Conservation (phyloP, 2,329 filamentous ascomycete genomes). For the Sphaerulina musiva region DNA sequence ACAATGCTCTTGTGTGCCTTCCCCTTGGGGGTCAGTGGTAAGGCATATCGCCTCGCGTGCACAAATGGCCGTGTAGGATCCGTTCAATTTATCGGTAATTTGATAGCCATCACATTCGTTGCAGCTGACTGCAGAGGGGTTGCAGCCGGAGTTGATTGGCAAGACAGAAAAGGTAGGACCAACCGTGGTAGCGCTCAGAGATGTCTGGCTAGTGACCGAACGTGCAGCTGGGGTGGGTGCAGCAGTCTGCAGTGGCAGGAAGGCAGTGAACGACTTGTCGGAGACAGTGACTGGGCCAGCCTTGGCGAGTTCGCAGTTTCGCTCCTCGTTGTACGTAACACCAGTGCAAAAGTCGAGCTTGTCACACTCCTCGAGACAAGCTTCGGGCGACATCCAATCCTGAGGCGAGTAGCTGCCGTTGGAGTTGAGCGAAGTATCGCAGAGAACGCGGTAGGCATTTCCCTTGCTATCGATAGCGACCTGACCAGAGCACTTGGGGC, state of each 20-base stretch:
- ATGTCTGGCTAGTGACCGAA: background rate
- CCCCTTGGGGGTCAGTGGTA: slow-evolving; percentile 12
- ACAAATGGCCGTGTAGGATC: slow-evolving; percentile 24
- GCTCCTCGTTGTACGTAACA: slow-evolving; percentile 21
- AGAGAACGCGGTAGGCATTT: slow-evolving; percentile 16
- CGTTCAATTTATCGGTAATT: slow-evolving; percentile 23
- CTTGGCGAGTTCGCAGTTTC: slow-evolving; percentile 25
- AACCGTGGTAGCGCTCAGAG: slow-evolving; percentile 5
- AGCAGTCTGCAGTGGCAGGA: slow-evolving; percentile 21
- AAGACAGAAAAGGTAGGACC: slow-evolving; percentile 17
- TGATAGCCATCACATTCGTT: slow-evolving; percentile 22
- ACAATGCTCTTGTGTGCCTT: slow-evolving; percentile 20
- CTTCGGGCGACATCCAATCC: slow-evolving; percentile 18
- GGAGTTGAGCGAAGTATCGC: slow-evolving; percentile 15
- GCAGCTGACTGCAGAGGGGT: slow-evolving; percentile 17
- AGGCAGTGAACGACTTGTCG: slow-evolving; percentile 23
- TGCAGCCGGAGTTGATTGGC: slow-evolving; percentile 17
- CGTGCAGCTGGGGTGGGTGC: background rate
- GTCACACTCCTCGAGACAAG: slow-evolving; percentile 21
- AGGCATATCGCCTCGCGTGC: slow-evolving; percentile 21
- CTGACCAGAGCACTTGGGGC: slow-evolving; percentile 24
- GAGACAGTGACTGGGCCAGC: slow-evolving; percentile 10
- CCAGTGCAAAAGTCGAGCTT: slow-evolving; percentile 23
- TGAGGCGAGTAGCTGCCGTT: slow-evolving; percentile 21
- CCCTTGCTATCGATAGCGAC: slow-evolving; percentile 12